A percentile compares a stretch with the other conserved stretches of the same genome.
phyloP scores from a whole-genome alignment of 495 filamentous ascomycete genomes.

The Aspergillus indologenus region DNA sequence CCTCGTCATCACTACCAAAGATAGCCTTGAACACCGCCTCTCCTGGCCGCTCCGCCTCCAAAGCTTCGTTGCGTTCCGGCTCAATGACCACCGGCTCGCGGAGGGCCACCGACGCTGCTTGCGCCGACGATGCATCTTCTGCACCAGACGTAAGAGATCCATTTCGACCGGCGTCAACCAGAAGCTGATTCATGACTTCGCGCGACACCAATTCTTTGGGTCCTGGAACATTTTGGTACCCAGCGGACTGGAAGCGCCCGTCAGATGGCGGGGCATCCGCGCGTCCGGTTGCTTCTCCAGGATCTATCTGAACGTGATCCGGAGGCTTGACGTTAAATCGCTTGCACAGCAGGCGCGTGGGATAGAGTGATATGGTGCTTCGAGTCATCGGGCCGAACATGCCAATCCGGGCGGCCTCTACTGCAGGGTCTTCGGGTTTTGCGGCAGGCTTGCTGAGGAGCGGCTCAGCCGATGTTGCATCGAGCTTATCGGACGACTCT shows the following conservation, averaged over 20 bases:
- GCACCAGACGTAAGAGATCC: constrained; percentile 14
- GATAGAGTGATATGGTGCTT: constrained; percentile 67
- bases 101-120: constrained; percentile 13
- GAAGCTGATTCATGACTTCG: constrained; percentile 39
- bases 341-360: constrained; percentile 84
- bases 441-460: constrained; percentile 54
- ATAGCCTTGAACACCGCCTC: constrained; percentile 93
- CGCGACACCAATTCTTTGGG: constrained; percentile 40
- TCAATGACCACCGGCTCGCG: constrained; percentile 52
- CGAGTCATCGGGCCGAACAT: constrained; percentile 93
- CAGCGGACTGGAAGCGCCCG: constrained; percentile 35
- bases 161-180: constrained; percentile 25
- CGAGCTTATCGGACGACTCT: constrained; percentile 40
- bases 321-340: constrained; percentile 83
- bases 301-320: constrained; percentile 63
- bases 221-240: constrained; percentile 31
- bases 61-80: constrained; percentile 77
- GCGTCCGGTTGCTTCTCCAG: constrained; percentile 32
- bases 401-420: constrained; percentile 82
- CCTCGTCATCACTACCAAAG: constrained; percentile 84
- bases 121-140: constrained; percentile 13
- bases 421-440: constrained; percentile 74
- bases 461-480: constrained; percentile 33
- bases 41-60: constrained; percentile 76
- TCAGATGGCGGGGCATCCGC: constrained; percentile 20